Percentiles rank a stretch among this genome's conserved stretches.
phyloP scores from a whole-genome alignment of 192 early-diverging fungal genomes.

The Entomortierella lignicola region DNA sequence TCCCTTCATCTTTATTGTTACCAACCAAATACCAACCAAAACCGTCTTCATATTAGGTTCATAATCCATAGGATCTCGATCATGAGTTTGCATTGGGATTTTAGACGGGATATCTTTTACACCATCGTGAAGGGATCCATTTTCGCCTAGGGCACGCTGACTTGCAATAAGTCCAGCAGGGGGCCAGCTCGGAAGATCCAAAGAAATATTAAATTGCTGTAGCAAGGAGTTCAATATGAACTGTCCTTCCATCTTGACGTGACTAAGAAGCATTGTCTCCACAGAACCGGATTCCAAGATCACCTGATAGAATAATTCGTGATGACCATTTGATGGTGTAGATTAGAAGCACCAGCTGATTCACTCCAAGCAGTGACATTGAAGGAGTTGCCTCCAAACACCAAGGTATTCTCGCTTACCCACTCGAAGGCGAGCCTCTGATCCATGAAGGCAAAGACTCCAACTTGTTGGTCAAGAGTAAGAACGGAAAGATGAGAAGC shows the following conservation, averaged over 20 bases:
- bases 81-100: conserved; percentile 1
- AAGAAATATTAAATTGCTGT: conserved; percentile 10
- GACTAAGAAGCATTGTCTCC: neutral
- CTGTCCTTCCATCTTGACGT: conserved; percentile 9
- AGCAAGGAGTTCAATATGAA: conserved; percentile 17
- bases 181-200: conserved; percentile 4
- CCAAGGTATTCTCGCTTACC: conserved; percentile 22
- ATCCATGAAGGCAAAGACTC: conserved; percentile 42
- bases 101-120: conserved; percentile 20
- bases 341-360: conserved; percentile 20
- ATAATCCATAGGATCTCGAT: neutral
- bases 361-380: conserved; percentile 36
- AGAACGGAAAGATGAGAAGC: neutral
- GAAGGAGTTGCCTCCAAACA: conserved; percentile 12
- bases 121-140: conserved; percentile 14
- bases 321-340: conserved; percentile 38
- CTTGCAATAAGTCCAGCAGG: too few species aligned
- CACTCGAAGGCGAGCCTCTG: conserved; percentile 36
- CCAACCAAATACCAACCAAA: conserved; percentile 27
- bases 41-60: conserved; percentile 28
- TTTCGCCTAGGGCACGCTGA: too few species aligned
- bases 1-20: conserved; percentile 29
- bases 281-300: conserved; percentile 44
- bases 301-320: conserved; percentile 36
- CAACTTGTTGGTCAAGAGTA: conserved; percentile 17